Percentiles rank a stretch among this genome's conserved stretches.
Evolutionary conservation across 441 rosid genomes (phyloP).

Genomic region (Macaranga tanarius): DNA sequence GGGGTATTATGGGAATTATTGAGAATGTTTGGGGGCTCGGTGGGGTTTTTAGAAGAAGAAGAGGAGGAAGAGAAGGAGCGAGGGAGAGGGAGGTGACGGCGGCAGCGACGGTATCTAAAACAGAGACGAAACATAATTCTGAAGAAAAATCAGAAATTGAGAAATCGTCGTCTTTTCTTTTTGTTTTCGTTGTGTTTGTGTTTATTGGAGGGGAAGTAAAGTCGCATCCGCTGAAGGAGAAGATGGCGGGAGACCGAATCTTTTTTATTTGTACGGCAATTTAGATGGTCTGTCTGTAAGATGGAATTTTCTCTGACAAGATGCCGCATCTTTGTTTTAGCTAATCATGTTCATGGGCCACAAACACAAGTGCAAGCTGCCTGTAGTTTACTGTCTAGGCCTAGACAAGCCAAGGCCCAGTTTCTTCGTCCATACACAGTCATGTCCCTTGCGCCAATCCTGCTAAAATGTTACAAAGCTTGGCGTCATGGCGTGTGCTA

Average conservation of each 20-base stretch:
- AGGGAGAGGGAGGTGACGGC: slow-evolving; percentile 25
- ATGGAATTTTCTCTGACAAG: no score
- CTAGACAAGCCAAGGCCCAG: no score
- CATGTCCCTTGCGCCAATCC: no score
- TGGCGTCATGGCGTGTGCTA: no score
- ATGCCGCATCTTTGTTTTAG: no score
- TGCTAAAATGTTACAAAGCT: no score
- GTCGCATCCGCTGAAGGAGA: background rate
- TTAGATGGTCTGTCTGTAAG: no score
- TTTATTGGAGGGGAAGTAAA: background rate
- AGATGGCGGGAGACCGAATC: slow-evolving; percentile 13
- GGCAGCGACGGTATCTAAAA: slow-evolving; percentile 42
- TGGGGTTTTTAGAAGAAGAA: slow-evolving; percentile 27
- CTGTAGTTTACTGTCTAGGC: no score
- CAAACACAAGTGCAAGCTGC: no score
- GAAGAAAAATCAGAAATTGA: background rate
- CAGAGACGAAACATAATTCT: slow-evolving; percentile 51
- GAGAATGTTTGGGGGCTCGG: slow-evolving; percentile 33
- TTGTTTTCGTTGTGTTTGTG: background rate
- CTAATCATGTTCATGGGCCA: no score
- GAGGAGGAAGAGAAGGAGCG: slow-evolving; percentile 30
- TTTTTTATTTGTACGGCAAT: background rate
- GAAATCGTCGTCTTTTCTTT: background rate
- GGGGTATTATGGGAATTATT: slow-evolving; percentile 29
- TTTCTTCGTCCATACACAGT: no score